phyloP scores from a whole-genome alignment of 257 asterid genomes.

The Gentiana straminea region DNA sequence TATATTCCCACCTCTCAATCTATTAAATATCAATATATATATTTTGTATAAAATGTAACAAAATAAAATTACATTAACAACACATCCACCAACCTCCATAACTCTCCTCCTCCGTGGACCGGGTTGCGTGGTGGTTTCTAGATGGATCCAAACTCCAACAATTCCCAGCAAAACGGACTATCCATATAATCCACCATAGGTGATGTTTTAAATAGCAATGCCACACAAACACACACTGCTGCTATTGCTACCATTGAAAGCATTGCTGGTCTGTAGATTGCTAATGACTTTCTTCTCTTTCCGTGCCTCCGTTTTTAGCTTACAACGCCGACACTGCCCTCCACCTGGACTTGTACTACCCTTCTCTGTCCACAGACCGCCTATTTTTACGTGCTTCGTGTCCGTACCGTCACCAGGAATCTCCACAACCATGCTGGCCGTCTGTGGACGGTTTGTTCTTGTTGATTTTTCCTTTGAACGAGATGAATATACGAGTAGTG shows the following conservation, averaged over 20 bases:
- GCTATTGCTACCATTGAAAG: constrained; percentile 42
- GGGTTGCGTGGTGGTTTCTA: too few species aligned
- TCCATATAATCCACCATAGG: constrained; percentile 32
- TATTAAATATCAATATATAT: too few species aligned
- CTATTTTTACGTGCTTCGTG: constrained; percentile 14
- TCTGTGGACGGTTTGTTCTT: too few species aligned
- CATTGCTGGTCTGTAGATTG: constrained; percentile 40
- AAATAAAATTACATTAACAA: too few species aligned
- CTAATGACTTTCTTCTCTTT: constrained; percentile 21
- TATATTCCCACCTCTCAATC: too few species aligned
- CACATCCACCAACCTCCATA: too few species aligned
- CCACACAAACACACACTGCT: constrained; percentile 38
- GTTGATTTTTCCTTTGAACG: constrained; percentile 45
- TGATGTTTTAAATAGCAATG: constrained; percentile 37
- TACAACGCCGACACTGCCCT: constrained; percentile 23
- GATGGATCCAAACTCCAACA: constrained; percentile 34
- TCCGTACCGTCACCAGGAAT: constrained; percentile 23
- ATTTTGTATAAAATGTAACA: too few species aligned
- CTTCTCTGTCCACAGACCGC: constrained; percentile 23
- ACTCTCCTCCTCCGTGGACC: too few species aligned
- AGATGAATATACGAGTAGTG: constrained; percentile 53
- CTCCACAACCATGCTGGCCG: constrained; percentile 42
- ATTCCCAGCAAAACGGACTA: constrained; percentile 43
- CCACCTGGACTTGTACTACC: background rate
- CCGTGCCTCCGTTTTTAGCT: constrained; percentile 24